Conservation (phyloP, 129 eudicot species). For the Saposhnikovia divaricata region DNA sequence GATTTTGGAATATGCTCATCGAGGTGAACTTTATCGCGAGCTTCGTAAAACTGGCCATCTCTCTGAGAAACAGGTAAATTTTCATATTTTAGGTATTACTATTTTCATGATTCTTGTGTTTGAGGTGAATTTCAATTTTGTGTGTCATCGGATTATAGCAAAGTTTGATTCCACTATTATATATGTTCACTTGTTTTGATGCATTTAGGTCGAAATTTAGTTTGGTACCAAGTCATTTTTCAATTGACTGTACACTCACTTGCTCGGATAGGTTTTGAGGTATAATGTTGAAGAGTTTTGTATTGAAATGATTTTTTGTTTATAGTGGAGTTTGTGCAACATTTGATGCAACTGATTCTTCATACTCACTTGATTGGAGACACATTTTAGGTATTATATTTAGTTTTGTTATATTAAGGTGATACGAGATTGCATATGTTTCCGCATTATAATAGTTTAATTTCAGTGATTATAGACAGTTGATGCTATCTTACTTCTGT, state of each 20-base stretch:
- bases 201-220: background rate
- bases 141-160: background rate
- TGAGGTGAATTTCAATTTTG: background rate
- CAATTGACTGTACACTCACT: background rate
- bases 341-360: background rate
- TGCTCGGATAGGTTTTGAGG: background rate
- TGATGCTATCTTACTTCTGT: background rate
- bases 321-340: background rate
- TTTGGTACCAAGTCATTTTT: too few relatives aligned
- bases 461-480: background rate
- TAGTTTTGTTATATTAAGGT: too few relatives aligned
- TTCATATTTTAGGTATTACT: background rate
- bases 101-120: background rate
- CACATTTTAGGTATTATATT: background rate
- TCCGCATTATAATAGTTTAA: too few relatives aligned
- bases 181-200: background rate
- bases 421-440: background rate
- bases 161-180: too few relatives aligned
- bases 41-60: conserved; percentile 36
- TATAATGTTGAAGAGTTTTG: background rate
- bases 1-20: too few relatives aligned
- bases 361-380: background rate
- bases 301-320: background rate
- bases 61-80: conserved; percentile 28
- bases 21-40: too few relatives aligned